Percentiles rank a stretch among this genome's conserved stretches.
Conservation (phyloP, 2,329 filamentous ascomycete genomes). For the Helotiales sp. region DNA sequence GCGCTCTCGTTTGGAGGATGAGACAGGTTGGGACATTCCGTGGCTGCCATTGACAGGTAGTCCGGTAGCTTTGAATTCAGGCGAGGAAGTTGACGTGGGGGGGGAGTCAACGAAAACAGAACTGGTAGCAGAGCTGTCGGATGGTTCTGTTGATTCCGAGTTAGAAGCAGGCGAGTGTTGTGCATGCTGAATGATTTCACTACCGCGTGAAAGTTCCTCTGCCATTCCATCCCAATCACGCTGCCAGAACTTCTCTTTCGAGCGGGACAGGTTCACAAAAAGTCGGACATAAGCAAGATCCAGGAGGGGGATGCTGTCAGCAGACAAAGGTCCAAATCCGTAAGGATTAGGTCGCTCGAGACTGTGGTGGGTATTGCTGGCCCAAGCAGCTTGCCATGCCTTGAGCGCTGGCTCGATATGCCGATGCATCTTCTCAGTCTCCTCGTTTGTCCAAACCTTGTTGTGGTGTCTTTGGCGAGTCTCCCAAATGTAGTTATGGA, state of each 20-base stretch:
- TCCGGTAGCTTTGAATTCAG: conserved; percentile 41
- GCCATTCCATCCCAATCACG: conserved; percentile 92
- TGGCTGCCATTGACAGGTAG: conserved; percentile 33
- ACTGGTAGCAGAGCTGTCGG: conserved; percentile 53
- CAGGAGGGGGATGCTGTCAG: conserved; percentile 87
- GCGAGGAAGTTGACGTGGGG: conserved; percentile 55
- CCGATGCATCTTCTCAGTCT: conserved; percentile 94
- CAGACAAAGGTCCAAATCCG: conserved; percentile 79
- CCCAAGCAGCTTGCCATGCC: conserved; percentile 94
- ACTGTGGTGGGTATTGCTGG: conserved; percentile 82
- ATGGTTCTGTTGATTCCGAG: conserved; percentile 46
- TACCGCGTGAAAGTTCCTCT: conserved; percentile 79
- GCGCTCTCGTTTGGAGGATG: conserved; percentile 76
- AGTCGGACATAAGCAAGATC: conserved; percentile 91
- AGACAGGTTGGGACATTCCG: conserved; percentile 43
- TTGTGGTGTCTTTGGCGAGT: conserved; percentile 88
- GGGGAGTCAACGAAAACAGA: conserved; percentile 57
- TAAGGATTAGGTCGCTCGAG: conserved; percentile 85
- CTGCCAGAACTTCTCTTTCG: conserved; percentile 93
- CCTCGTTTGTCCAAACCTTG: conserved; percentile 86
- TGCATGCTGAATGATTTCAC: conserved; percentile 75
- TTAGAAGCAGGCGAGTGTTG: conserved; percentile 62
- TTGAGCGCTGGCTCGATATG: conserved; percentile 93
- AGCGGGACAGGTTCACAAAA: conserved; percentile 89
- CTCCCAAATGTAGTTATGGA: conserved; percentile 99